phyloP scores from a whole-genome alignment of 2,329 filamentous ascomycete species.

The Oidium heveae region DNA sequence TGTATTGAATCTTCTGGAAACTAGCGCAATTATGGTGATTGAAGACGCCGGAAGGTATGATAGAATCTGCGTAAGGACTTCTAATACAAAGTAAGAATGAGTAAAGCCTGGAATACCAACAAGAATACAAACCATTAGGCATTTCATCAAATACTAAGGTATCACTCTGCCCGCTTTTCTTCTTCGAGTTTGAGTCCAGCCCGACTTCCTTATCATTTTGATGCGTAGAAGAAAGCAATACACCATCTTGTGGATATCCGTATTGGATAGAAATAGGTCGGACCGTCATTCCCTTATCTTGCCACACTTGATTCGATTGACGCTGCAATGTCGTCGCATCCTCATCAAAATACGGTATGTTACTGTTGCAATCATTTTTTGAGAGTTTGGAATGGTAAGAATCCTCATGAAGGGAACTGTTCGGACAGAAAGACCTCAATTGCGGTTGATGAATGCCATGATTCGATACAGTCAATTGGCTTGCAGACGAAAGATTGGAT shows the following conservation, averaged over 20 bases:
- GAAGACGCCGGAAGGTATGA: slow-evolving; percentile 76
- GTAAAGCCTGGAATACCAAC: neutral
- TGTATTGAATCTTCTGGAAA: slow-evolving; percentile 67
- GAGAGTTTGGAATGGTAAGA: slow-evolving; percentile 3
- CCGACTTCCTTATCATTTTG: slow-evolving; percentile 19
- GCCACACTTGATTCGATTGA: slow-evolving; percentile 26
- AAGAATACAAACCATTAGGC: slow-evolving; percentile 46
- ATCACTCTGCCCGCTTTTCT: neutral
- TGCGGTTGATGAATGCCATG: slow-evolving; percentile 28
- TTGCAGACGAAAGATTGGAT: slow-evolving; percentile 16
- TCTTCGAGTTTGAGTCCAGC: slow-evolving; percentile 22
- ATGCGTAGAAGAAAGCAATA: slow-evolving; percentile 22
- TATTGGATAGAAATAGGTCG: slow-evolving; percentile 17
- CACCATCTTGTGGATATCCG: slow-evolving; percentile 36
- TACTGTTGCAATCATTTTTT: slow-evolving; percentile 6
- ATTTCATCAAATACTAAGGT: slow-evolving; percentile 22
- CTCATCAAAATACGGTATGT: slow-evolving; percentile 11
- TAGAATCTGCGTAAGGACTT: slow-evolving; percentile 74
- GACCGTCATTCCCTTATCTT: slow-evolving; percentile 11
- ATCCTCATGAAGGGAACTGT: slow-evolving; percentile 11
- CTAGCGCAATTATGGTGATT: slow-evolving; percentile 56
- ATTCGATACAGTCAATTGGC: slow-evolving; percentile 19
- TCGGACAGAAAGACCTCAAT: slow-evolving; percentile 16
- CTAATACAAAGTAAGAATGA: slow-evolving; percentile 21
- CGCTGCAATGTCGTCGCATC: slow-evolving; percentile 22